Evolutionary conservation across 352 stramenopile species (phyloP), one percentile per base, ranked within the genome.

Genomic region (Vaucheria bursata): DNA sequence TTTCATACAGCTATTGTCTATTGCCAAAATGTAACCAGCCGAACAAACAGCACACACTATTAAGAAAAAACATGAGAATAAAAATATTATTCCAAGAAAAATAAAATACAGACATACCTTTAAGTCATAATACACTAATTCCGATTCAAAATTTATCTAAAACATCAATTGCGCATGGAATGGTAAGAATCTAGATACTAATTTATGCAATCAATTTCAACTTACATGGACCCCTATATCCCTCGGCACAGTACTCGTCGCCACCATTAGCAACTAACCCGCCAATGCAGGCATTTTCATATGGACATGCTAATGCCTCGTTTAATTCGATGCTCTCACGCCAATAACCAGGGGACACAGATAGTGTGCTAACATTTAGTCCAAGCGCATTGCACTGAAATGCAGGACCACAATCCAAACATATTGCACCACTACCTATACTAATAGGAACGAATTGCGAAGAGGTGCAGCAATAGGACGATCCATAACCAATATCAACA

Each of bases 21-120:
- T 65, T 37, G 38, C 8, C 18, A 35, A 45, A 32, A 53, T 73
- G 32, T 81, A 80, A 34, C 69, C 69, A 29, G 18, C 6, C 0
- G 25, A 35, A 35, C 76, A 81, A 25, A 81, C 76, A 29, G 76
- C 50, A 34, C 76, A 81, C 38, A 78, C 76, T 81, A 38, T 29
- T 8, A 35, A 29, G 40, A 34, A 25, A 72, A 40, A 35, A 6
- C 65, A 38, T 6, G 18, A 35, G 5, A 72, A 3, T n/a, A n/a
- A n/a, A n/a, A n/a, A 12, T 12, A 50, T 50, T 50, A 50, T 50
- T 12, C 39, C 5, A 50, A 12, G 12, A 12, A 50, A 12, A 12
- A 12, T 50, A 50, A 12, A 12, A 12, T 50, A 50, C 12, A 50
- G 39, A 12, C 39, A 50, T 50, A 12, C 12, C 5, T 50, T 50